Percentiles rank a stretch among this genome's conserved stretches.
Evolutionary conservation across 345 rosid genomes (phyloP).

Genomic region (Xanthoceras sorbifolium): DNA sequence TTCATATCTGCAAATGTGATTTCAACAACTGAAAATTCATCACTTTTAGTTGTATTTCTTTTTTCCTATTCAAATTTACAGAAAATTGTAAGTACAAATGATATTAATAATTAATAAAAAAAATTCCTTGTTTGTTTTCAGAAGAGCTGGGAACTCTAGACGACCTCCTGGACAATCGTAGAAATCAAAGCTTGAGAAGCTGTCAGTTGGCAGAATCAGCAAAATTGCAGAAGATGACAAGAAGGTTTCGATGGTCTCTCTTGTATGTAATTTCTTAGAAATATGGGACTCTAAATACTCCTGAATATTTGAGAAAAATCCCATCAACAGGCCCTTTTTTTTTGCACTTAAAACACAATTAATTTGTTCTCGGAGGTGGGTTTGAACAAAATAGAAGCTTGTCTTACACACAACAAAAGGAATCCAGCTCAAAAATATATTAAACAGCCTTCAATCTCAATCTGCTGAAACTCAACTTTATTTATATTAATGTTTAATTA

Average conservation of each 20-base stretch:
- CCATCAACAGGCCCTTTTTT: background rate
- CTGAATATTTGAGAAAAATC: constrained; percentile 23
- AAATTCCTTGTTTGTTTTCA: constrained; percentile 11
- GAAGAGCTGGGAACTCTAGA: constrained; percentile 57
- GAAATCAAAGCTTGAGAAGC: constrained; percentile 15
- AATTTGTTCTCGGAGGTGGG: constrained; percentile 11
- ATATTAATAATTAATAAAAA: background rate
- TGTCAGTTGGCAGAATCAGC: background rate
- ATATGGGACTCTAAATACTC: constrained; percentile 14
- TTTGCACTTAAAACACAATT: constrained; percentile 8
- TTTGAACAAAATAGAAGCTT: constrained; percentile 38
- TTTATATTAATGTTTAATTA: background rate
- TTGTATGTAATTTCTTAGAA: constrained; percentile 28
- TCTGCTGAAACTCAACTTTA: constrained; percentile 17
- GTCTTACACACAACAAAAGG: constrained; percentile 33
- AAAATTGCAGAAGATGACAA: constrained; percentile 10
- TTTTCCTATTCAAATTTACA: background rate
- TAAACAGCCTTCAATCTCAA: constrained; percentile 11
- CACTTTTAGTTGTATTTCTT: too few species aligned
- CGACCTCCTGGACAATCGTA: constrained; percentile 57
- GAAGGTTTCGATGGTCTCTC: background rate
- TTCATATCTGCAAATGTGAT: too few species aligned
- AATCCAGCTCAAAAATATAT: constrained; percentile 23
- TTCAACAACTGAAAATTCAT: too few species aligned
- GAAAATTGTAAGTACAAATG: background rate